Evolutionary conservation across 139 green algal species (phyloP), one percentile per base, ranked within the genome.

Genomic region (Auxenochlorella pyrenoidosa): DNA sequence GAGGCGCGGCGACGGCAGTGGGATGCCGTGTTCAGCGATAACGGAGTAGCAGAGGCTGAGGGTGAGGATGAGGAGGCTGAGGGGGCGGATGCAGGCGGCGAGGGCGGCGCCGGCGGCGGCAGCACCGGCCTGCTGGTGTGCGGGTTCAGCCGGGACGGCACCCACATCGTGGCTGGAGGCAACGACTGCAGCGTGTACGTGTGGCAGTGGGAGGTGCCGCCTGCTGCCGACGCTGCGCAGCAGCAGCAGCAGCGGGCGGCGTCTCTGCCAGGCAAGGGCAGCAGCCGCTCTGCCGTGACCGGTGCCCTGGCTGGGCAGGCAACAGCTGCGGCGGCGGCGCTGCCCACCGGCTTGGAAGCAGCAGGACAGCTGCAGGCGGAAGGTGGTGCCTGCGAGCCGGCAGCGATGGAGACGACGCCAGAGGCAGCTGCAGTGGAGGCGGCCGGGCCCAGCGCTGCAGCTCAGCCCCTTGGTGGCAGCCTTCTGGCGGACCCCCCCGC

Each of bases 151-250:
- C 83, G 85, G 2, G 89, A 94, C 78, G 94, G 95, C 30, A 71
- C 38, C n/a, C 91, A 91, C 88, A 94, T 97, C n/a, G 87, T 95
- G 34, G 94, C 94, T 3, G 93, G 93, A 26, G 86, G 87, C 63
- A 90, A 89, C 65, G 92, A 96, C 88, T 94, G 91, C 85, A 84
- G 75, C 71, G 70, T 86, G 18, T 97, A 95, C 75, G 58, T 97
- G 0, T 98, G 95, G 95, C 82, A 87, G 58, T 97, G 94, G 94
- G 80, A 43, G 47, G 43, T 63, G 75, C 43, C 60, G 36, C 54
- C 54, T 63, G 54, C 13, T 36, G 38, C 24, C 58, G 16, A 43
- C 36, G 75, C n/a, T 38, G 36, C 58, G 44, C 72, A 65, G 75
- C 36, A 26, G 32, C 75, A 32, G 18, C 70, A 76, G 70, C 70